Evolutionary conservation across 192 early-diverging fungal genomes (phyloP), one percentile per base, ranked within the genome.

Genomic region (Mortierella alpina): DNA sequence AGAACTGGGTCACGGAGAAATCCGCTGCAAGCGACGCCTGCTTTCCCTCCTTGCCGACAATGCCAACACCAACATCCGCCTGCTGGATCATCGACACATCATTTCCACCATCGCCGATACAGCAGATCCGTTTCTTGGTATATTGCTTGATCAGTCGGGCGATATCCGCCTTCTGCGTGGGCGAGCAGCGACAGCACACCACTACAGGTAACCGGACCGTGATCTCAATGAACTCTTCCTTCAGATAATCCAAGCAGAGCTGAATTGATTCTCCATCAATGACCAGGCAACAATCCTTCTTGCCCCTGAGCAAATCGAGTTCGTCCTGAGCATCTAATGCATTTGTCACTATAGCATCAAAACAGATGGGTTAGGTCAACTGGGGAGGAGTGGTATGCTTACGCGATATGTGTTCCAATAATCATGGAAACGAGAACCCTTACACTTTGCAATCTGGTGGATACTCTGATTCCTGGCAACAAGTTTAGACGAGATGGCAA

Each of bases 81-180:
- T 94, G 92, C 77, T 96, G 95, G 68, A 99, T 99, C 97, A 99
- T 99, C 49, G 91, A 92, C 51, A 99, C 96, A 74, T 99, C 97
- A 75, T 99, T 99, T 54, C 96, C 97, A 51, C 97, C 97, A 80
- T 99, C 97, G 51, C 97, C 97, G 51, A 99, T 95, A 50, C 94
- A 94, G 63, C 93, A 89, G 41, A 95, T 93, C 0, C 95, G 87
- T 63, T 93, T 92, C 46, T 89, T 84, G 5, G 93, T 93, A 50
- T 86, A 87, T 8, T 85, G 72, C 67, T 94, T 93, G 67, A 99
- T 93, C 67, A 97, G 67, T 9, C 84, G 73, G 40, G 95, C 95
- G 51, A 99, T 91, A 15, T 95, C 95, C 10, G 97, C 96, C 79
- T 99, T 99, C 83, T 99, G 97, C 7, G 97, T 97, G 4, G 97